Evolutionary conservation across 2,329 filamentous ascomycete species (phyloP).

Genomic region (Aspergillus sojae): DNA sequence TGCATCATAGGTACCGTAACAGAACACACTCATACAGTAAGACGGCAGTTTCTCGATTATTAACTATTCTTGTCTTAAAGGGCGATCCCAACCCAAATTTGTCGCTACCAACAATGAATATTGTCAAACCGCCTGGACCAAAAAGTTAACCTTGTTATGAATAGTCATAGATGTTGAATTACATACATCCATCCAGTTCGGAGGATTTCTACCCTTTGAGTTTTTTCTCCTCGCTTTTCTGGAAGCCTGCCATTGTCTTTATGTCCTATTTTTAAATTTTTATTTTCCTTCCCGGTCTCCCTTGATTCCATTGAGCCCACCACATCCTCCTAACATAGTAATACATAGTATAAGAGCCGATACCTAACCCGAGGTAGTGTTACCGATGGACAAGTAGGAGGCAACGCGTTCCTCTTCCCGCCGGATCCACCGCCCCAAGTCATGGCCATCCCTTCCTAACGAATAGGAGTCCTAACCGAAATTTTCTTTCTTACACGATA

Average conservation of each 20-base stretch:
- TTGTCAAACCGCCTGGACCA: not conserved
- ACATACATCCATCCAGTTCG: not conserved
- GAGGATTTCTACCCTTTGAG: not conserved
- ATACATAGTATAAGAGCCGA: not conserved
- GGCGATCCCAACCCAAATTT: not conserved
- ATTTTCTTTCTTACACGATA: not conserved
- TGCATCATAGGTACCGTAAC: not conserved
- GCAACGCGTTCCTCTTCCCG: not conserved
- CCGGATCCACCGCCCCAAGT: not conserved
- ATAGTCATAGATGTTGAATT: not conserved
- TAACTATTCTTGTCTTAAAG: not conserved
- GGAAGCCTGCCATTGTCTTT: not conserved
- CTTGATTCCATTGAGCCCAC: not conserved
- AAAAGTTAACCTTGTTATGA: not conserved
- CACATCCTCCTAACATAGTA: not conserved
- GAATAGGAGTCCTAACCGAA: conserved; percentile 6
- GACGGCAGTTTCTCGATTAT: not conserved
- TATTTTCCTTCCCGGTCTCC: not conserved
- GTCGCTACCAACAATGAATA: not conserved
- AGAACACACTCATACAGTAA: not conserved
- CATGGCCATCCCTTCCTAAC: not conserved
- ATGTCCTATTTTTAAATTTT: not conserved
- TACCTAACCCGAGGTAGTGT: not conserved
- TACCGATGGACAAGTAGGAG: not conserved
- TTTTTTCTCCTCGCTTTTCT: not conserved